Base-by-base conservation (phyloP, 495 filamentous ascomycete genomes). In the Darksidea phi region DNA sequence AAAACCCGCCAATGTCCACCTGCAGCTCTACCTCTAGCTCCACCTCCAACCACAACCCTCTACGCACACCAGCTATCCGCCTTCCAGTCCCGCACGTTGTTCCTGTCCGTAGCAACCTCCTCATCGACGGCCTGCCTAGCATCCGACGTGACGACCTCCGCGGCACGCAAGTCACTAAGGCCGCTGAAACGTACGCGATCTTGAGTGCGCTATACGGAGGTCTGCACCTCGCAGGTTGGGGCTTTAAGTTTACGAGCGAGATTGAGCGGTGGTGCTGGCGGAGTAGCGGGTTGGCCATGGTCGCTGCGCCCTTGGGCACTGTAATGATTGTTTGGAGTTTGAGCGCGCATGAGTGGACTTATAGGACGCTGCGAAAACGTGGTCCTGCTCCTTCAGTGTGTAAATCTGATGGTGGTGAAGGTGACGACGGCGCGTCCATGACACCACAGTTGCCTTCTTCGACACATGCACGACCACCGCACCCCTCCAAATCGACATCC, bases 121-220 rank as follows among this genome's bases (percentile, higher is more conserved):
- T 23, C 37, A 58, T 66, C 46, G 50, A 66, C 15, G 62, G 62
- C 21, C n/a, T 34, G 13, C 3, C 24, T 37, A 20, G 23, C 59
- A 24, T n/a, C 17, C 43, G 18, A 23, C 6, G 17, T 10, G 8
- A 7, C 20, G 12, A 47, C 7, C 12, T 10, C 17, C 43, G 43
- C 8, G 7, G 8, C 18, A 11, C 20, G 6, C 17, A 26, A 20
- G 1, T 23, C 54, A 6, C 10, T 17, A 43, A 7, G 2, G 15
- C 34, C 20, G 7, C 41, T 8, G 12, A 13, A 15, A 23, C 17
- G 51, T 24, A 17, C 7, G 6, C 7, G 4, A 41, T 12, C 1
- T 24, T 25, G 5, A 17, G 38, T 28, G 1, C 34, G 12, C 1
- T 23, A 20, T 47, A 47, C 17, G 43, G 43, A 6, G 43, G 13